A percentile compares a stretch with the other conserved stretches of the same genome.
Conservation (phyloP, 2,329 filamentous ascomycete species). For the Talaromyces sp. region DNA sequence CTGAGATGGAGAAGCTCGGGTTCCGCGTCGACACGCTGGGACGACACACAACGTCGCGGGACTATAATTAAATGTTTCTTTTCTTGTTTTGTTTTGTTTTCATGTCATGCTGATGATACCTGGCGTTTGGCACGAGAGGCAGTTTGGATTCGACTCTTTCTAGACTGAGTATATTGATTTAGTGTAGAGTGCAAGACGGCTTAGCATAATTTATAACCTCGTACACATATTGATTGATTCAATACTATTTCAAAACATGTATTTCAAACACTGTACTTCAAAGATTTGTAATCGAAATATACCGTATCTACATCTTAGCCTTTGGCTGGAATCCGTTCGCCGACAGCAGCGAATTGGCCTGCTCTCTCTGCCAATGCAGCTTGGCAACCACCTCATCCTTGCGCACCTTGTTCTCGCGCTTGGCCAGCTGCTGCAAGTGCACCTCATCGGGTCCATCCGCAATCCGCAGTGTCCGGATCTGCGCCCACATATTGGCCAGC, state of each 20-base stretch:
- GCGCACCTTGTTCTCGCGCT: constrained; percentile 50
- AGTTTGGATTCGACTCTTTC: background rate
- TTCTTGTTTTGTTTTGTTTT: background rate
- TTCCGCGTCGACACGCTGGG: constrained; percentile 26
- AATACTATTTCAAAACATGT: background rate
- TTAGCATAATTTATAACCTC: background rate
- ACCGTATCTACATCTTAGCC: constrained; percentile 24
- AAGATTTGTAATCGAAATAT: no score
- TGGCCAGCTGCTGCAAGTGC: constrained; percentile 59
- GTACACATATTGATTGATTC: background rate
- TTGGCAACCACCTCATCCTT: constrained; percentile 37
- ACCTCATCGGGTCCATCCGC: constrained; percentile 97
- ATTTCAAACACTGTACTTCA: no score
- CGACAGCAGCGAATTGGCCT: constrained; percentile 32
- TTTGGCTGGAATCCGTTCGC: constrained; percentile 32
- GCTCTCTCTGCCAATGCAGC: constrained; percentile 38
- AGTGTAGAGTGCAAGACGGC: background rate
- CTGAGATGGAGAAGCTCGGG: constrained; percentile 30
- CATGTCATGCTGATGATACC: constrained; percentile 7
- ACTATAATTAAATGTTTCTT: background rate
- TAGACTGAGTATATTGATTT: background rate
- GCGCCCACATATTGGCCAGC: constrained; percentile 75
- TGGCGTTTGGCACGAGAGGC: constrained; percentile 5
- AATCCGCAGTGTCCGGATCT: constrained; percentile 73
- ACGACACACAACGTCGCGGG: constrained; percentile 8